These are phyloP conservation scores for Zasmidium citrigriseum DNA, from an alignment of 2,329 filamentous ascomycete genomes.

Conservation along the genomic window DNA sequence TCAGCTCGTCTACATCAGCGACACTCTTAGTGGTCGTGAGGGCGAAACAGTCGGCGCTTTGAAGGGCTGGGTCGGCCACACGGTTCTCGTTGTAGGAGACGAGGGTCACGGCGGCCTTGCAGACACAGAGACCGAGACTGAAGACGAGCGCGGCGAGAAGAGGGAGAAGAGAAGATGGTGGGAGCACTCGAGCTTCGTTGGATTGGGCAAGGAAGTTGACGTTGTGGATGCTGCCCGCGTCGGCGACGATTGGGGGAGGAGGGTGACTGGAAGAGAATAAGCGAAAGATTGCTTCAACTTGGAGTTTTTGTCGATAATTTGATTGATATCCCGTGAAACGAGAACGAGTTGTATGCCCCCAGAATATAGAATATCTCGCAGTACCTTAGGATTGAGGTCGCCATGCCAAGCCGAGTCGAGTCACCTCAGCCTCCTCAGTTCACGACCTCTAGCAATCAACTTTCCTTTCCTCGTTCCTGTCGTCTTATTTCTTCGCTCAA, in stretches of 20 bases:
- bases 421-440: neutral
- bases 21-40: constrained; percentile 66
- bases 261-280: constrained; percentile 64
- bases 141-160: constrained; percentile 55
- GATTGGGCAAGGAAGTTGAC: constrained; percentile 81
- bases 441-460: neutral
- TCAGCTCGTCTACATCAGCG: constrained; percentile 81
- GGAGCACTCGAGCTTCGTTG: constrained; percentile 77
- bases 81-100: constrained; percentile 63
- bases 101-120: constrained; percentile 79
- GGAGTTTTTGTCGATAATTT: neutral
- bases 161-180: constrained; percentile 66
- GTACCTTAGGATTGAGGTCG: too few species aligned
- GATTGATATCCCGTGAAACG: constrained; percentile 8
- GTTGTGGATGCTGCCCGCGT: constrained; percentile 82
- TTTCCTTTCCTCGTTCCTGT: neutral
- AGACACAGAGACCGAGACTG: constrained; percentile 71
- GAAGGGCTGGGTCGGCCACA: constrained; percentile 63
- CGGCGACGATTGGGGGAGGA: constrained; percentile 82
- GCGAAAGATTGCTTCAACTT: neutral
- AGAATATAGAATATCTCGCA: too few species aligned
- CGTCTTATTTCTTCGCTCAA: neutral
- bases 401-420: neutral
- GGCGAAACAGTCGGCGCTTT: constrained; percentile 72
- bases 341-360: constrained; percentile 1